These are phyloP conservation scores for Amauroascus niger DNA, from an alignment of 2,329 filamentous ascomycete genomes.

Conservation along the genomic window DNA sequence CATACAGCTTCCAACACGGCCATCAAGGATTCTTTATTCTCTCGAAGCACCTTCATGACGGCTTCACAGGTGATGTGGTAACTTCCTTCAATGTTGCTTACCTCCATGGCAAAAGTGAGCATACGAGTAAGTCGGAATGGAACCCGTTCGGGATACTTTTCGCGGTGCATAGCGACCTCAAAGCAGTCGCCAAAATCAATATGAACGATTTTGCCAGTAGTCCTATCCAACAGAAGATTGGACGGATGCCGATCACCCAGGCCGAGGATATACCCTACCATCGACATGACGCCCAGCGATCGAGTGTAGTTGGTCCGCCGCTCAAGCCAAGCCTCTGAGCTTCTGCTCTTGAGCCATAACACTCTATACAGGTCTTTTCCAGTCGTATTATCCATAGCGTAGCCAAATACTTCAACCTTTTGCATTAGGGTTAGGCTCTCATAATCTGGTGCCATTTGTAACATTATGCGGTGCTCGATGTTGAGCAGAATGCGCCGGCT, in stretches of 20 bases:
- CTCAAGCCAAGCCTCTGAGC: conserved; percentile 94
- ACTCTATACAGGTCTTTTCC: conserved; percentile 97
- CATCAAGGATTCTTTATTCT: conserved; percentile 98
- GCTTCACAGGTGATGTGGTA: conserved; percentile 98
- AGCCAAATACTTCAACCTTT: conserved; percentile 98
- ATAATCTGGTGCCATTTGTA: conserved; percentile 99
- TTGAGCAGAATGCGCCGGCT: conserved; percentile 95
- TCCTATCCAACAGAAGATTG: conserved; percentile 92
- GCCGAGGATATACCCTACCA: conserved; percentile 99
- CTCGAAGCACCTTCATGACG: conserved; percentile 90
- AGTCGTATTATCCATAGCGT: conserved; percentile 97
- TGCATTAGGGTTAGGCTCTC: conserved; percentile 99
- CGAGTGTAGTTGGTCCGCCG: conserved; percentile 97
- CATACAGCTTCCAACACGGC: conserved; percentile 92
- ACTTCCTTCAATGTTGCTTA: conserved; percentile 98
- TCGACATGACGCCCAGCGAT: conserved; percentile 98
- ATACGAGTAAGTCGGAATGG: conserved; percentile 97
- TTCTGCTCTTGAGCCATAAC: conserved; percentile 97
- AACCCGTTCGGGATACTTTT: conserved; percentile 95
- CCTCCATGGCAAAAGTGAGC: conserved; percentile 99
- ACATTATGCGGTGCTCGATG: conserved; percentile 98
- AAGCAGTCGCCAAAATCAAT: conserved; percentile 99
- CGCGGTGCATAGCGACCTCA: conserved; percentile 97
- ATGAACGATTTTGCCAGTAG: conserved; percentile 94
- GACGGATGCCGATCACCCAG: conserved; percentile 94